Conservation (phyloP, 169 alveolate species). For the Cryptosporidium ryanae region DNA sequence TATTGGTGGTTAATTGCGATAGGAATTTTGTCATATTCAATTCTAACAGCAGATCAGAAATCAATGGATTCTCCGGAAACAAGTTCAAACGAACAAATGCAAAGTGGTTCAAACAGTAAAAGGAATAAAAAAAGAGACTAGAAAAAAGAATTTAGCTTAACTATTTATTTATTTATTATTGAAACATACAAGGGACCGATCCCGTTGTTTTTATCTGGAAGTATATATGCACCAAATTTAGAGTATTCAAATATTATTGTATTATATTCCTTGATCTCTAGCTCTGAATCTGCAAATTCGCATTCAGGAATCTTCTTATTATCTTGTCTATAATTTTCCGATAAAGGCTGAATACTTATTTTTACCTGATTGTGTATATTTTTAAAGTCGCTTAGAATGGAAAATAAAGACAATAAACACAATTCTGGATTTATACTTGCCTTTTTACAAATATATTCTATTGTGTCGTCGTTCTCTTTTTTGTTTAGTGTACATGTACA, state of each 20-base stretch:
- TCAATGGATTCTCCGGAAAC: conserved; percentile 26
- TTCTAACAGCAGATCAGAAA: conserved; percentile 18
- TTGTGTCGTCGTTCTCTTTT: conserved; percentile 80
- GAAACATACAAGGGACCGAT: conserved; percentile 57
- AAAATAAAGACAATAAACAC: conserved; percentile 11
- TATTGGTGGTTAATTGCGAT: conserved; percentile 70
- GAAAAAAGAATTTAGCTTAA: not conserved
- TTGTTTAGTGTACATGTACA: conserved; percentile 84
- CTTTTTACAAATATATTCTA: conserved; percentile 18
- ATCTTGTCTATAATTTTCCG: not conserved
- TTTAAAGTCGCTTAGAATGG: conserved; percentile 2
- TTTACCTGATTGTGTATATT: not conserved
- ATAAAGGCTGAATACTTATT: conserved; percentile 3
- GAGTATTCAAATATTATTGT: conserved; percentile 30
- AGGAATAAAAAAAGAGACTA: not conserved
- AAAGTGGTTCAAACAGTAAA: not conserved
- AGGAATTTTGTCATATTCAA: conserved; percentile 27
- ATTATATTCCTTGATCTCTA: not conserved
- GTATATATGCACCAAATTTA: conserved; percentile 55
- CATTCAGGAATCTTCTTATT: not conserved
- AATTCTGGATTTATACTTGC: not conserved
- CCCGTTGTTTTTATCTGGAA: conserved; percentile 65
- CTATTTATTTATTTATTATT: conserved; percentile 28
- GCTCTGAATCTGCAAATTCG: not conserved
- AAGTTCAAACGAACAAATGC: not conserved